Base-by-base conservation (phyloP, 345 rosid species). In the Eucalyptus curtisii region DNA sequence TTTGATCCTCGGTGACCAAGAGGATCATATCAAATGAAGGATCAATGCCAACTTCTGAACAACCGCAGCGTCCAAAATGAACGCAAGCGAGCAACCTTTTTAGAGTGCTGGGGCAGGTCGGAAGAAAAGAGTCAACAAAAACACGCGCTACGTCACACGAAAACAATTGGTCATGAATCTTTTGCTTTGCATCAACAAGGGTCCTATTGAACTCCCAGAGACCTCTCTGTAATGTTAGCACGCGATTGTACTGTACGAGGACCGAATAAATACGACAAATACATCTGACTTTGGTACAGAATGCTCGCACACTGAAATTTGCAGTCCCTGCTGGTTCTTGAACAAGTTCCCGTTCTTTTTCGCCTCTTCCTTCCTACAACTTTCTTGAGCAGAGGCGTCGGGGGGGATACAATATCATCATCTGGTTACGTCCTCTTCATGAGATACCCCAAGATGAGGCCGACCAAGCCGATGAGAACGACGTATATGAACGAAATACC, bases 401-500 rank as follows among this genome's bases (percentile, higher is more conserved):
- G 45, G 22, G 22, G 80, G 47, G 13, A 76, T 20, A 76, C 47
- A 10, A 76, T 13, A 76, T 22, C 47, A 40, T 76, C 82, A 40
- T 37, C 76, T 17, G 47, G 86, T 95, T 92, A 96, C 87, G 95
- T 88, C 86, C 92, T 93, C 94, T 94, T 96, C 95, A 96, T 22
- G 45, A 96, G 92, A 89, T 95, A 96, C 48, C 97, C 99, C 93
- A 96, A 86, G 86, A 97, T 87, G 92, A 96, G 61, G 85, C 98
- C 96, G 57, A 96, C 40, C 90, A 95, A 89, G 88, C 95, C 99
- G 42, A 97, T 90, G 31, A 97, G 91, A 92, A 96, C 57, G 59
- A 93, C 92, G 86, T 93, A 95, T 86, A 92, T 53, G 59, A 95
- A 87, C 4, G 96, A 88, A 86, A 95, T 89, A 61, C 96, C 95